phyloP scores from a whole-genome alignment of 257 asterid species.

The Salvia splendens region DNA sequence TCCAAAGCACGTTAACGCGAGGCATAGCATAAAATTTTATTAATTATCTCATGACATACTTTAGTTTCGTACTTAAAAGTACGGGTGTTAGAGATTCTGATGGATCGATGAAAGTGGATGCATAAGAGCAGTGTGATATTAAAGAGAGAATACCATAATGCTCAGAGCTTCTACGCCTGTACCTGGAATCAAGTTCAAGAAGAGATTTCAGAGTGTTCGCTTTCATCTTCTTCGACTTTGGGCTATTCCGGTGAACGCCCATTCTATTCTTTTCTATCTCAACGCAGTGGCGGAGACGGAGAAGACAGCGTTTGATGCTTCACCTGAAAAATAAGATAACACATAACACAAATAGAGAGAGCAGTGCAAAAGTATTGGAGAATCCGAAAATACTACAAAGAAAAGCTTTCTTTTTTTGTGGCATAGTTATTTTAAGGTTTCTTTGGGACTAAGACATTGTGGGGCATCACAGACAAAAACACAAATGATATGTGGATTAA shows the following conservation, averaged over 20 bases:
- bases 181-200: slow-evolving; percentile 58
- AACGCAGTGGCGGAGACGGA: slow-evolving; percentile 4
- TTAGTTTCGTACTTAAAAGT: too few species aligned
- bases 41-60: too few species aligned
- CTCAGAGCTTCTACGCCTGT: slow-evolving; percentile 34
- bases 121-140: slow-evolving; percentile 54
- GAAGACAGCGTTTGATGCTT: slow-evolving; percentile 34
- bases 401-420: background rate
- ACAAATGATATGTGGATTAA: too few species aligned
- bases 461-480: background rate
- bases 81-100: too few species aligned
- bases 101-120: slow-evolving; percentile 61
- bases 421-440: background rate
- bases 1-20: too few species aligned
- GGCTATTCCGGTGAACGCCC: slow-evolving; percentile 52
- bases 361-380: slow-evolving; percentile 35
- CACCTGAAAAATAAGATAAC: slow-evolving; percentile 4
- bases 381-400: slow-evolving; percentile 26
- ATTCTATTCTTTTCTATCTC: slow-evolving; percentile 1
- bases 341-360: slow-evolving; percentile 25
- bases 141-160: slow-evolving; percentile 47
- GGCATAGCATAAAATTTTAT: too few species aligned
- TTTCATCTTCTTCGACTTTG: slow-evolving; percentile 34
- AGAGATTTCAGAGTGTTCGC: slow-evolving; percentile 52
- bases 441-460: slow-evolving; percentile 18